These are phyloP conservation scores for Pelargonium citronellum DNA, from an alignment of 441 rosid genomes.

Conservation along the genomic window DNA sequence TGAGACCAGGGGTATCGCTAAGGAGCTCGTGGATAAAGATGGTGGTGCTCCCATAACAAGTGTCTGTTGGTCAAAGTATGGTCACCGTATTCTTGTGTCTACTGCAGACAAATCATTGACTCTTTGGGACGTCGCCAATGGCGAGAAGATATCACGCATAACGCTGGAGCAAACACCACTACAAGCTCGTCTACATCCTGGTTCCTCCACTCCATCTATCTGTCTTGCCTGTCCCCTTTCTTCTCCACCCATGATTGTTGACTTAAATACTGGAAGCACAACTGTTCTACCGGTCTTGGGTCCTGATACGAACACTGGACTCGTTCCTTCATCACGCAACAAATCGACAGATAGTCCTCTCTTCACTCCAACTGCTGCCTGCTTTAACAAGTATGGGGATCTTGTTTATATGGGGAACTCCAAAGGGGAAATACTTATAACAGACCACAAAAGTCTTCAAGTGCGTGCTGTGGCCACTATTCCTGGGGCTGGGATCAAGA, in stretches of 20 bases:
- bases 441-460: constrained; percentile 57
- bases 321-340: constrained; percentile 52
- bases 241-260: constrained; percentile 88
- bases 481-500: constrained; percentile 65
- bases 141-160: constrained; percentile 57
- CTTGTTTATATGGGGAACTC: constrained; percentile 86
- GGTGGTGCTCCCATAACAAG: constrained; percentile 80
- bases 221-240: constrained; percentile 91
- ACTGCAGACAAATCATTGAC: constrained; percentile 89
- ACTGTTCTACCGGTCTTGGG: constrained; percentile 60
- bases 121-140: constrained; percentile 80
- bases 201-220: constrained; percentile 63
- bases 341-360: constrained; percentile 57
- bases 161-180: constrained; percentile 69
- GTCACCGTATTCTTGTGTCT: constrained; percentile 80
- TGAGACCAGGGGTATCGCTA: constrained; percentile 88
- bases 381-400: constrained; percentile 90
- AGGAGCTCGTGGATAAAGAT: constrained; percentile 73
- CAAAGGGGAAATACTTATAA: constrained; percentile 83
- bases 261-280: constrained; percentile 53
- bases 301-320: constrained; percentile 51
- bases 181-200: constrained; percentile 81
- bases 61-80: constrained; percentile 88
- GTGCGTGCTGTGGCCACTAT: constrained; percentile 64
- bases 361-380: constrained; percentile 79